A percentile compares a stretch with the other conserved stretches of the same genome.
Evolutionary conservation across 495 filamentous ascomycete species (phyloP).

Genomic region (Penicillium psychrofluorescens): DNA sequence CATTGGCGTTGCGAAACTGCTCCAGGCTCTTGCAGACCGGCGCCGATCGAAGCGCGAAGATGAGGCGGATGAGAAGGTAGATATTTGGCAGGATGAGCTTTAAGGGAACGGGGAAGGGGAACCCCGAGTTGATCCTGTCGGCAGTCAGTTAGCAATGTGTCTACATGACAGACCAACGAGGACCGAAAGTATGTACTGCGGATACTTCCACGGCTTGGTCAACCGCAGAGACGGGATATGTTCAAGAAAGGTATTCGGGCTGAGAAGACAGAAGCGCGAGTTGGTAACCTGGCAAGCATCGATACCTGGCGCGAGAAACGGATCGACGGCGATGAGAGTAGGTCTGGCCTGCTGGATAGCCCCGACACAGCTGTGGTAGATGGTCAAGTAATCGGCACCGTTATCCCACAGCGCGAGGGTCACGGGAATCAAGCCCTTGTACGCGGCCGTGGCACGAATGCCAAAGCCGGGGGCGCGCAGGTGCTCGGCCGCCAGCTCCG

Average conservation of each 20-base stretch:
- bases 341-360: too few species aligned
- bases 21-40: slow-evolving; percentile 14
- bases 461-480: too few species aligned
- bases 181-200: neutral
- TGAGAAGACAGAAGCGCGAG: neutral
- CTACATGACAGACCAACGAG: neutral
- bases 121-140: neutral
- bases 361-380: too few species aligned
- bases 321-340: too few species aligned
- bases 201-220: neutral
- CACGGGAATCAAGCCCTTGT: too few species aligned
- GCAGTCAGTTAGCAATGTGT: too few species aligned
- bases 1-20: slow-evolving; percentile 16
- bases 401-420: too few species aligned
- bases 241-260: neutral
- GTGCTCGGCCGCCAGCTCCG: too few species aligned
- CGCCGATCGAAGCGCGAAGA: slow-evolving; percentile 1
- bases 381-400: too few species aligned
- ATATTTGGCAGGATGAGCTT: slow-evolving; percentile 32
- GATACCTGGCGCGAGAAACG: too few species aligned
- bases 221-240: neutral
- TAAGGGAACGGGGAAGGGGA: slow-evolving; percentile 23
- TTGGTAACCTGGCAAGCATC: too few species aligned
- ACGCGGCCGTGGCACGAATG: too few species aligned
- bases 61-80: slow-evolving; percentile 15